Evolutionary conservation across 202 grass and related monocot species (phyloP).

Genomic region (Elaeis oleifera): DNA sequence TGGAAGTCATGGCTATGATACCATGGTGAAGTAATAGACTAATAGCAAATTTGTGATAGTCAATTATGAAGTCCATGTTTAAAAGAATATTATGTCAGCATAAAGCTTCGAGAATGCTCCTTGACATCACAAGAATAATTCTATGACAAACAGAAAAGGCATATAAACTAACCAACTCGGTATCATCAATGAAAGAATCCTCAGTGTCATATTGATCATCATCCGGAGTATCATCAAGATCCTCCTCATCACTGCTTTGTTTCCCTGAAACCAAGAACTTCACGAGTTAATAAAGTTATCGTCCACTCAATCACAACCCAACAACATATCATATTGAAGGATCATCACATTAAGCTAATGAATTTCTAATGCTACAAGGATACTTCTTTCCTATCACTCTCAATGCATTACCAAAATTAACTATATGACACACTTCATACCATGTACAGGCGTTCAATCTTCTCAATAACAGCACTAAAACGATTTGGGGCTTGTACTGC

Average conservation of each 20-base stretch:
- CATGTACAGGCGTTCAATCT: slow-evolving; percentile 98
- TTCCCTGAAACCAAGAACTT: slow-evolving; percentile 37
- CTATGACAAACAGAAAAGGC: not conserved
- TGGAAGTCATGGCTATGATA: no score
- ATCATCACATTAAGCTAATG: no score
- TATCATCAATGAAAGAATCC: slow-evolving; percentile 98
- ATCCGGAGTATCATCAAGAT: slow-evolving; percentile 75
- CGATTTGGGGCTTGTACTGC: slow-evolving; percentile 57
- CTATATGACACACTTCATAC: slow-evolving; percentile 28
- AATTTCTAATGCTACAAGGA: no score
- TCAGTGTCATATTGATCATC: slow-evolving; percentile 99
- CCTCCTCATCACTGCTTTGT: slow-evolving; percentile 96
- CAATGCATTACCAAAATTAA: not conserved
- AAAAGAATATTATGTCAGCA: no score
- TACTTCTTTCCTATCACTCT: no score
- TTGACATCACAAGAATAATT: no score
- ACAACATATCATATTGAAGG: no score
- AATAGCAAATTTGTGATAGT: no score
- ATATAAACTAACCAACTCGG: slow-evolving; percentile 71
- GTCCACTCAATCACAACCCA: no score
- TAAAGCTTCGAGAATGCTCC: no score
- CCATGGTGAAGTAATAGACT: no score
- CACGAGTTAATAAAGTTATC: not conserved
- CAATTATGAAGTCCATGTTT: no score
- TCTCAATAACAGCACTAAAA: slow-evolving; percentile 96